Base-by-base conservation (phyloP, 768 basidiomycete species). In the Pleurotus eryngii region DNA sequence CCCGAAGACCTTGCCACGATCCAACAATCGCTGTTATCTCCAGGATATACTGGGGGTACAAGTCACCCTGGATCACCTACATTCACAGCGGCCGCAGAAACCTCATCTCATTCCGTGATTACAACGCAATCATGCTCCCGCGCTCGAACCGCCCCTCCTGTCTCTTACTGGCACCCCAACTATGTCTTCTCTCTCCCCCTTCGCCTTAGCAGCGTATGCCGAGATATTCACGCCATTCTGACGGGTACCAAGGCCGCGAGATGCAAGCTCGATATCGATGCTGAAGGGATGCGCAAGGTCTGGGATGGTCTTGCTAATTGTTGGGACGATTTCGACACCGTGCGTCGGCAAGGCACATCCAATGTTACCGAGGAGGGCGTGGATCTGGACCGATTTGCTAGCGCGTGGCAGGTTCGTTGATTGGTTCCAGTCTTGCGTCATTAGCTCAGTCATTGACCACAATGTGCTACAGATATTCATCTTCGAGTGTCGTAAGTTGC, bases 241-340 rank as follows among this genome's bases (percentile, higher is more conserved):
- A 95, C 94, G 0, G 91, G 93, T 0, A 77, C 83, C 12, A 85
- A 83, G 61, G 92, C 93, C 8, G 57, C 18, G 26, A 49, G 24
- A 45, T 51, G 47, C 20, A 18, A 43, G 74, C 82, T 7, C 77
- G 59, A 78, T 30, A 70, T 94, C 22, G 84, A 90, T 62, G 84
- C 81, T 26, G 76, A 81, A 37, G 78, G 79, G 2, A 78, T 98
- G 71, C 76, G 83, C 22, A 82, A 87, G 58, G 86, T 92, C n/a
- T 98, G 94, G 95, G 83, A 87, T 26, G 81, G 81, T 26, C 82
- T 97, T 8, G 90, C 92, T 59, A 74, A 74, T 42, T 91, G 85
- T 62, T 95, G 92, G 93, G 81, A 88, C 37, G 90, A 93, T 43
- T 86, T 97, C 49, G 91, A 92, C 40, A 68, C 71, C 6, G 73